Evolutionary conservation across 805 yeast genomes (phyloP).

Genomic region (Kockiozyma suomiensis): DNA sequence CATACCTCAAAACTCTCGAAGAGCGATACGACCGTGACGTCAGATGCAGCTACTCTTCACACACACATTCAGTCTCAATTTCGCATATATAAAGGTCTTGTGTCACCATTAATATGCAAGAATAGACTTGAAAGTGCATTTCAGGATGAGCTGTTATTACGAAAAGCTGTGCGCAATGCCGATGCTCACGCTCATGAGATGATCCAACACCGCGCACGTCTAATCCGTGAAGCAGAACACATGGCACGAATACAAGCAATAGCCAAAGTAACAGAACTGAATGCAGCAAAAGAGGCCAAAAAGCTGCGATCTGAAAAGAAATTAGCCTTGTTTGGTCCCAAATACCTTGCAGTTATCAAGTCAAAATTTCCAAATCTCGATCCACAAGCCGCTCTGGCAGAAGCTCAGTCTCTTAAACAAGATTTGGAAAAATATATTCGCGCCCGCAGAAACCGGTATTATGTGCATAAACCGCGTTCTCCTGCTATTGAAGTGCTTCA

Average conservation of each 20-base stretch:
- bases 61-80: neutral
- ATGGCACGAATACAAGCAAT: neutral
- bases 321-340: neutral
- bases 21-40: neutral
- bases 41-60: neutral
- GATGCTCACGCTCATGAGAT: neutral
- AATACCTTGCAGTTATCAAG: neutral
- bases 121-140: neutral
- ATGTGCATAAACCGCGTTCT: neutral
- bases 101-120: neutral
- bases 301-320: neutral
- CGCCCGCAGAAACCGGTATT: constrained; percentile 5
- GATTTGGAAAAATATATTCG: neutral
- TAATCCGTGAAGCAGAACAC: neutral
- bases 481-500: neutral
- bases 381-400: neutral
- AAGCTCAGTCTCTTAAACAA: constrained; percentile 2
- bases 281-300: neutral
- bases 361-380: neutral
- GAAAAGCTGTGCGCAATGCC: neutral
- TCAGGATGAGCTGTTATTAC: neutral
- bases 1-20: constrained; percentile 1
- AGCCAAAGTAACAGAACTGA: neutral
- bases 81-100: neutral
- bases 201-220: neutral